A percentile compares a stretch with the other conserved stretches of the same genome.
phyloP scores from a whole-genome alignment of 2,329 filamentous ascomycete genomes.

The Chaetomiaceae sp. region DNA sequence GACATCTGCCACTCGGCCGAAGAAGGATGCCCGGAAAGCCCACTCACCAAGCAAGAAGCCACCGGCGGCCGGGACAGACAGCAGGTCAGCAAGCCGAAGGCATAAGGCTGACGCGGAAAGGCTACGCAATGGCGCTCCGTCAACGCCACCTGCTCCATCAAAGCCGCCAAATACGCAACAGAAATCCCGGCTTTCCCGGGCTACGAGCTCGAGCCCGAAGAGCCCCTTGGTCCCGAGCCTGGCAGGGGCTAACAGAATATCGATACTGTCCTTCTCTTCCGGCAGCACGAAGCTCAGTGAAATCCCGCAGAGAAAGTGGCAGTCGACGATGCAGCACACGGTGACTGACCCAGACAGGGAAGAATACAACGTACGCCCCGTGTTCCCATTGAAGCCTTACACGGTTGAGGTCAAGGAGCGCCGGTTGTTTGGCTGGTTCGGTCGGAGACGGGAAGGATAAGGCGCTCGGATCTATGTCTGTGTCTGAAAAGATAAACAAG shows the following conservation, averaged over 20 bases:
- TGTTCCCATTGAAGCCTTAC: constrained; percentile 33
- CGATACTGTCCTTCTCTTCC: constrained; percentile 29
- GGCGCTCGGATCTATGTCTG: no score
- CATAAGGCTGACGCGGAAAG: not conserved
- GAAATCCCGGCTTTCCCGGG: not conserved
- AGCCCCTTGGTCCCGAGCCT: not conserved
- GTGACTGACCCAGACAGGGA: constrained; percentile 19
- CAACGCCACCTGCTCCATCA: not conserved
- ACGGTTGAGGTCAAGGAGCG: constrained; percentile 26
- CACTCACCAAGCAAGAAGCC: constrained; percentile 4
- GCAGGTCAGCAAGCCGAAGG: not conserved
- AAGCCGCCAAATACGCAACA: not conserved
- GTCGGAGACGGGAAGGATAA: constrained; percentile 14
- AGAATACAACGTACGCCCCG: constrained; percentile 29
- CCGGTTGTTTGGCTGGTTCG: constrained; percentile 30
- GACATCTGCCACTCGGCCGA: not conserved
- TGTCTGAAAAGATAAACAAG: no score
- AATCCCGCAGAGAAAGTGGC: constrained; percentile 31
- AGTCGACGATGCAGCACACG: constrained; percentile 10
- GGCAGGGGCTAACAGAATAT: constrained; percentile 26
- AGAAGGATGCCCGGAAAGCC: not conserved
- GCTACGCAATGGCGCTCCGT: not conserved
- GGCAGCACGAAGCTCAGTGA: constrained; percentile 35
- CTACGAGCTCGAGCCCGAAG: not conserved
- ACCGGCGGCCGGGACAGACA: not conserved